Percentiles rank a stretch among this genome's conserved stretches.
Evolutionary conservation across 768 basidiomycete genomes (phyloP).

Genomic region (Cantharellus anzutake): DNA sequence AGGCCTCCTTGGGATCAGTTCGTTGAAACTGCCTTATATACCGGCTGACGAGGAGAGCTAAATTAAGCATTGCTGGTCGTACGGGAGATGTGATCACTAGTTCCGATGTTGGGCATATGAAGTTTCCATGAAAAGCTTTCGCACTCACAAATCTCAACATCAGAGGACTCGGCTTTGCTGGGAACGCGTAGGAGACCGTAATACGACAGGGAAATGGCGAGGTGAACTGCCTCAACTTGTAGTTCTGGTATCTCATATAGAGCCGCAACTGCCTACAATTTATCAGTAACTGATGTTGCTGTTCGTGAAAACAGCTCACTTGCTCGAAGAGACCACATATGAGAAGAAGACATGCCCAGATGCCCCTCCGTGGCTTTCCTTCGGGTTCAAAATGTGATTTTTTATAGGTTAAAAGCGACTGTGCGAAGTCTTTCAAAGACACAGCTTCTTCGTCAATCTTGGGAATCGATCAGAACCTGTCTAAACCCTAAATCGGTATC

Average conservation of each 20-base stretch:
- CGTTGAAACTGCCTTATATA: slow-evolving; percentile 86
- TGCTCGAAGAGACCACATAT: slow-evolving; percentile 91
- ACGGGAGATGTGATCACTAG: slow-evolving; percentile 51
- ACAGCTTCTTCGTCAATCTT: slow-evolving; percentile 69
- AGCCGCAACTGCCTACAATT: slow-evolving; percentile 62
- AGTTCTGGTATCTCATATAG: slow-evolving; percentile 74
- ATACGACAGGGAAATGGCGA: slow-evolving; percentile 81
- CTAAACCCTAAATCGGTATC: background rate
- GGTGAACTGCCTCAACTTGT: slow-evolving; percentile 85
- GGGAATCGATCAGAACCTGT: background rate
- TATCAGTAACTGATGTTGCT: background rate
- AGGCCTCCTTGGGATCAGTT: slow-evolving; percentile 80
- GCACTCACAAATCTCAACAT: slow-evolving; percentile 59
- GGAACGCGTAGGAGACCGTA: slow-evolving; percentile 83
- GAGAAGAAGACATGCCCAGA: slow-evolving; percentile 69
- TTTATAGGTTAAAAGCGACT: slow-evolving; percentile 59
- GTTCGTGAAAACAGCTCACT: slow-evolving; percentile 24
- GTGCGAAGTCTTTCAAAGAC: slow-evolving; percentile 51
- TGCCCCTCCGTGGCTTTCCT: slow-evolving; percentile 41
- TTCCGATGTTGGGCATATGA: background rate
- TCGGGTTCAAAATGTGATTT: slow-evolving; percentile 60
- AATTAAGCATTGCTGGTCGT: slow-evolving; percentile 51
- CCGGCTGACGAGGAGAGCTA: slow-evolving; percentile 76
- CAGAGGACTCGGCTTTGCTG: slow-evolving; percentile 60
- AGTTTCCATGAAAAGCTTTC: background rate